Evolutionary conservation across 1,139 yeast genomes (phyloP).

Genomic region (Protomyces arabidopsidicola): DNA sequence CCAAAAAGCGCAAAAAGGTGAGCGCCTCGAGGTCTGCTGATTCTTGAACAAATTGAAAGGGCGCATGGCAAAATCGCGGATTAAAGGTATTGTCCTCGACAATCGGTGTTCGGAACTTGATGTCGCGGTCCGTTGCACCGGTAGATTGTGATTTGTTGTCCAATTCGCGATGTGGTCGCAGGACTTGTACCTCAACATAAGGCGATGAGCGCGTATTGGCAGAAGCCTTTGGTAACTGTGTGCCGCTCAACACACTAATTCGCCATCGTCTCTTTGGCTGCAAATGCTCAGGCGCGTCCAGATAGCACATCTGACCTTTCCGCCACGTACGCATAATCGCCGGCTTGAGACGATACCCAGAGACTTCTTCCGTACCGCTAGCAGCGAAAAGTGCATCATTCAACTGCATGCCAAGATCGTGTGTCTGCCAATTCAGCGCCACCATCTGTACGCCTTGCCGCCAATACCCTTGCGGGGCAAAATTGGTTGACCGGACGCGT

Average conservation of each 20-base stretch:
- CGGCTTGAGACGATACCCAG: constrained; percentile 82
- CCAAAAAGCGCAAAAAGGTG: constrained; percentile 13
- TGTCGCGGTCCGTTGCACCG: constrained; percentile 2
- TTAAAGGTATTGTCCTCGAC: constrained; percentile 69
- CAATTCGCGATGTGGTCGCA: constrained; percentile 40
- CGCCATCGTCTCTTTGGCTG: constrained; percentile 3
- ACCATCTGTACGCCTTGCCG: constrained; percentile 84
- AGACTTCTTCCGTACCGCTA: constrained; percentile 42
- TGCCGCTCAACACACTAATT: constrained; percentile 69
- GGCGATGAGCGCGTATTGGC: constrained; percentile 51
- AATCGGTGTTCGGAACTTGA: constrained; percentile 39
- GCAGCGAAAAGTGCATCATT: constrained; percentile 75
- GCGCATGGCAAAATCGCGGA: constrained; percentile 66
- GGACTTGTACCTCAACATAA: constrained; percentile 53
- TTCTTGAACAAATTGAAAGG: constrained; percentile 2
- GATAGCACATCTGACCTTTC: neutral
- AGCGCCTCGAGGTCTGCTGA: constrained; percentile 4
- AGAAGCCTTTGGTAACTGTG: constrained; percentile 57
- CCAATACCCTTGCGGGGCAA: constrained; percentile 77
- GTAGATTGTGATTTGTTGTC: neutral
- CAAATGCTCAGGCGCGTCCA: constrained; percentile 34
- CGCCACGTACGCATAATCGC: constrained; percentile 33
- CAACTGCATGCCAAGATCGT: constrained; percentile 79
- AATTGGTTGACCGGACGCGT: constrained; percentile 72
- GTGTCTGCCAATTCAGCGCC: constrained; percentile 93